A percentile compares a stretch with the other conserved stretches of the same genome.
Conservation (phyloP, 495 filamentous ascomycete species). For the Gamarada debralockiae region DNA sequence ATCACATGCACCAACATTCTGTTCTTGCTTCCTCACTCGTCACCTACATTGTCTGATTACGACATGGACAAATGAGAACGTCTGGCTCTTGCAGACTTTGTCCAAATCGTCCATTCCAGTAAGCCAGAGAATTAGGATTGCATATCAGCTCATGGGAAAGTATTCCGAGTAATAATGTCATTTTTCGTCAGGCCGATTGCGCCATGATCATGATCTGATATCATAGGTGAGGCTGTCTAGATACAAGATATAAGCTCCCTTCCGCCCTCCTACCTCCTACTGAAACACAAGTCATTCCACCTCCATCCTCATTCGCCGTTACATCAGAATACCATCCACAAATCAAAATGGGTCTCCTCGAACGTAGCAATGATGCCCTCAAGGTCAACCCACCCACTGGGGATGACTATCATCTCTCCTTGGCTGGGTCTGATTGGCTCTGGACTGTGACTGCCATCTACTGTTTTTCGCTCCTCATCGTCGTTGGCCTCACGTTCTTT, state of each 20-base stretch:
- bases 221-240: too few relatives aligned
- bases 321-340: neutral
- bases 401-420: constrained; percentile 30
- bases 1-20: constrained; percentile 2
- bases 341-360: constrained; percentile 20
- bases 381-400: constrained; percentile 39
- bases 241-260: too few relatives aligned
- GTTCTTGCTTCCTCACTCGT: neutral
- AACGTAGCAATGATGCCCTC: constrained; percentile 40
- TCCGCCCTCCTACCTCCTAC: too few relatives aligned
- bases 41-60: neutral
- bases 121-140: too few relatives aligned
- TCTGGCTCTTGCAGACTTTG: neutral
- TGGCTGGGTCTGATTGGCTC: constrained; percentile 13
- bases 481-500: constrained; percentile 27
- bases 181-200: too few relatives aligned
- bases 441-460: constrained; percentile 32
- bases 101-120: neutral
- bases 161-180: too few relatives aligned
- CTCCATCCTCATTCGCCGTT: too few relatives aligned
- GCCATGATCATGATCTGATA: too few relatives aligned
- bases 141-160: too few relatives aligned
- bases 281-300: neutral
- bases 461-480: constrained; percentile 28
- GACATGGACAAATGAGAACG: neutral